Percentiles rank a stretch among this genome's conserved stretches.
phyloP scores from a whole-genome alignment of 148 eudicot species.

The Oxyria digyna region DNA sequence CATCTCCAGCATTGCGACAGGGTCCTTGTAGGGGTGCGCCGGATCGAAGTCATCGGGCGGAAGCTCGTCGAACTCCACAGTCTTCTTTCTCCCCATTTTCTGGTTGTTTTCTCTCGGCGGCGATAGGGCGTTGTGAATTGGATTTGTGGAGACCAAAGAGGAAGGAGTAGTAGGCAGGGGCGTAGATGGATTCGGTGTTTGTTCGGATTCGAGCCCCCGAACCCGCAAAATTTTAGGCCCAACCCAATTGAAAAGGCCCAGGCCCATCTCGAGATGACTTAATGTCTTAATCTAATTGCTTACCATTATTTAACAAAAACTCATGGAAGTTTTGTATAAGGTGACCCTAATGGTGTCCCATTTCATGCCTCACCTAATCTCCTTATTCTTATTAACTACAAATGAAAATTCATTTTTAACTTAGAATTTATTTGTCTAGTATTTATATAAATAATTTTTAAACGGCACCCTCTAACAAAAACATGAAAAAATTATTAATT shows the following conservation, averaged over 20 bases:
- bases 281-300: no score
- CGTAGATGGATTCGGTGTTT: neutral
- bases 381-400: no score
- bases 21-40: constrained; percentile 82
- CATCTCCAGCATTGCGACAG: constrained; percentile 95
- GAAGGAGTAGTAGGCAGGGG: neutral
- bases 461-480: no score
- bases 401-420: no score
- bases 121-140: neutral
- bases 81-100: constrained; percentile 62
- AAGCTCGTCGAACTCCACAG: constrained; percentile 55
- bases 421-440: no score
- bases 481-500: no score
- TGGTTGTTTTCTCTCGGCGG: constrained; percentile 3
- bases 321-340: no score
- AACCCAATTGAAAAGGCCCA: neutral
- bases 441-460: no score
- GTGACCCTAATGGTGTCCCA: no score
- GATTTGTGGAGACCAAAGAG: constrained; percentile 5
- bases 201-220: neutral
- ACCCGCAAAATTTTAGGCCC: constrained; percentile 3
- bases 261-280: no score
- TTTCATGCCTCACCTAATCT: no score
- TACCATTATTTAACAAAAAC: no score
- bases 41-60: constrained; percentile 94